Base-by-base conservation (phyloP, 1,284 basidiomycete species). In the Cutaneotrichosporon curvatum region DNA sequence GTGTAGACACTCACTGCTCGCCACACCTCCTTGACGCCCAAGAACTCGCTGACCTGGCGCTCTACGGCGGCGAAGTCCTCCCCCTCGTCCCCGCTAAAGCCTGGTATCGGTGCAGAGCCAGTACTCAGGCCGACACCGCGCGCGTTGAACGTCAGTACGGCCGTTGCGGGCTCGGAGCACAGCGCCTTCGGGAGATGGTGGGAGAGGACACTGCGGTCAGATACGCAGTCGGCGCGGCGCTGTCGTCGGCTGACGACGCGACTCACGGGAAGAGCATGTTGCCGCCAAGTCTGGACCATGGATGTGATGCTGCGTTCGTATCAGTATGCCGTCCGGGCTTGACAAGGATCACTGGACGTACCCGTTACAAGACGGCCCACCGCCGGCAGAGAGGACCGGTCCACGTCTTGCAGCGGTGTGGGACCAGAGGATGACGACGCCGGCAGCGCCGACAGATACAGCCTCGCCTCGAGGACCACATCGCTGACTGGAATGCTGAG, bases 211-310 rank as follows among this genome's bases (percentile, higher is more conserved):
- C 64, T 67, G 43, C 11, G 3, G 38, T 50, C 19, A 50, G 43
- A n/a, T n/a, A n/a, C n/a, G n/a, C n/a, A n/a, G n/a, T n/a, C n/a
- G n/a, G n/a, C n/a, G n/a, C n/a, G n/a, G n/a, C n/a, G n/a, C n/a
- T n/a, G n/a, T n/a, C n/a, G n/a, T n/a, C n/a, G n/a, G n/a, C n/a
- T n/a, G n/a, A n/a, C n/a, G 30, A 11, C 12, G 21, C 6, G 3
- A 62, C 65, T 49, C 43, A 67, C 67, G 67, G 65, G 38, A 65
- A 65, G 18, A 62, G 51, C 58, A 63, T 61, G 44, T 62, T 64
- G 5, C 67, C 67, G 4, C 67, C 67, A 2, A 70, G 39, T 33
- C 59, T 57, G 0, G 55, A 55, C 62, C 63, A 70, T 6, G 67
- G 67, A 48, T 70, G 67, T 15, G 59, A 57, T 35, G 57, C 67